Conservation (phyloP, 78 protist species). For the Speleostelium caveatum region DNA sequence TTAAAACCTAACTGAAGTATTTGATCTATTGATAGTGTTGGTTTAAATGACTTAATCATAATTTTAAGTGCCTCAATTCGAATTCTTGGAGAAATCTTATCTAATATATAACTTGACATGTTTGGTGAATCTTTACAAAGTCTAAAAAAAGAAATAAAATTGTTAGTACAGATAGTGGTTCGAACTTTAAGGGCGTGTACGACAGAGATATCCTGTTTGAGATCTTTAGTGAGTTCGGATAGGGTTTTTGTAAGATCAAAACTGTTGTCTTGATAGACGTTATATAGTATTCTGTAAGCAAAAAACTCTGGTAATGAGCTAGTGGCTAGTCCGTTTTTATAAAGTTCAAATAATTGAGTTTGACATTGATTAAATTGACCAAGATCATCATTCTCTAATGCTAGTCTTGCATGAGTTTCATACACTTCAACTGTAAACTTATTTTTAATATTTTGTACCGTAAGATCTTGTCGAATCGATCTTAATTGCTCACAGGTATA, state of each 20-base stretch:
- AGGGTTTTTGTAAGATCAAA: conserved; percentile 62
- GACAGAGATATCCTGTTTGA: neutral
- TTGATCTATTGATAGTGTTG: conserved; percentile 34
- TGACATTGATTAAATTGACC: conserved; percentile 93
- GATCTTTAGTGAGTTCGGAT: conserved; percentile 35
- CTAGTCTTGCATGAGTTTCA: conserved; percentile 89
- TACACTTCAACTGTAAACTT: conserved; percentile 88
- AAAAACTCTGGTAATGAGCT: conserved; percentile 59
- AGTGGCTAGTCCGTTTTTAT: conserved; percentile 22
- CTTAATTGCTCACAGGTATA: conserved; percentile 90
- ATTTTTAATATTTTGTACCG: conserved; percentile 81
- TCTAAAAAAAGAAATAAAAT: conserved; percentile 27
- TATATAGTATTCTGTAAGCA: conserved; percentile 82
- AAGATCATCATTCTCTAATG: conserved; percentile 83
- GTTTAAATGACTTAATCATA: conserved; percentile 56
- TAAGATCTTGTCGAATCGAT: conserved; percentile 89
- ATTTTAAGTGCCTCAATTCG: conserved; percentile 53
- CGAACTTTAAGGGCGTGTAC: conserved; percentile 68
- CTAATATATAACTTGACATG: conserved; percentile 61
- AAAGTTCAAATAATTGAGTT: conserved; percentile 81
- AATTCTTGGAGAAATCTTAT: conserved; percentile 49
- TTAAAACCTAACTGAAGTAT: conserved; percentile 30
- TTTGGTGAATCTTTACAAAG: conserved; percentile 39
- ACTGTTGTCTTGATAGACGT: conserved; percentile 41
- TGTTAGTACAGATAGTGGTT: conserved; percentile 47